Conservation (phyloP, 169 alveolate genomes). For the Eimeria acervulina region DNA sequence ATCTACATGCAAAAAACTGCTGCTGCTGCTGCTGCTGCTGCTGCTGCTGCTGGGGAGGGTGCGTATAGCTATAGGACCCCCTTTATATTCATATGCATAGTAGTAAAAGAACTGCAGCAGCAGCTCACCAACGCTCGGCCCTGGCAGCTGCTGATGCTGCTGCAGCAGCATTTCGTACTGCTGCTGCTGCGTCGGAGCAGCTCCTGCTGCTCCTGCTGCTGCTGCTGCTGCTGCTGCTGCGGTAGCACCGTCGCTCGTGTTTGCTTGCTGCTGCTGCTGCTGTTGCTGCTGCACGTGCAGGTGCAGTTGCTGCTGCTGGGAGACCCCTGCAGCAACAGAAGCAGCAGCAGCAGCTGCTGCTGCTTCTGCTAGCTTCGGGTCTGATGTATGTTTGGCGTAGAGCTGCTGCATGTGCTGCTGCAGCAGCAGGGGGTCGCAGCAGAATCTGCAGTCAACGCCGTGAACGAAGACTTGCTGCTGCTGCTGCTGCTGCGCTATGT, state of each 20-base stretch:
- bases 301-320: not conserved
- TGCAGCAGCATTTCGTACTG: not conserved
- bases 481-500: constrained; percentile 82
- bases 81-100: constrained; percentile 76
- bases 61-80: constrained; percentile 66
- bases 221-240: constrained; percentile 34
- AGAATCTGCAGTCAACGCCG: constrained; percentile 85
- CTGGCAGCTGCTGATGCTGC: not conserved
- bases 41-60: constrained; percentile 49
- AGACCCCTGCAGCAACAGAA: not conserved
- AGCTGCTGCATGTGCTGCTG: constrained; percentile 22
- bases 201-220: not conserved
- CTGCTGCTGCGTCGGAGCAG: not conserved
- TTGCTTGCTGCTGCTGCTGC: not conserved
- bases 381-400: not conserved
- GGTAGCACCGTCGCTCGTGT: not conserved
- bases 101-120: constrained; percentile 80
- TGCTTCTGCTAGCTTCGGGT: constrained; percentile 12
- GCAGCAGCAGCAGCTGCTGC: constrained; percentile 69
- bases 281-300: not conserved
- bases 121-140: constrained; percentile 56
- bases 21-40: constrained; percentile 53
- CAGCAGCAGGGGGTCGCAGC: constrained; percentile 11
- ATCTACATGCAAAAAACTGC: not conserved
- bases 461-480: constrained; percentile 71